Conservation (phyloP, 73 alveolate species). For the Tetrahymena thermophila region DNA sequence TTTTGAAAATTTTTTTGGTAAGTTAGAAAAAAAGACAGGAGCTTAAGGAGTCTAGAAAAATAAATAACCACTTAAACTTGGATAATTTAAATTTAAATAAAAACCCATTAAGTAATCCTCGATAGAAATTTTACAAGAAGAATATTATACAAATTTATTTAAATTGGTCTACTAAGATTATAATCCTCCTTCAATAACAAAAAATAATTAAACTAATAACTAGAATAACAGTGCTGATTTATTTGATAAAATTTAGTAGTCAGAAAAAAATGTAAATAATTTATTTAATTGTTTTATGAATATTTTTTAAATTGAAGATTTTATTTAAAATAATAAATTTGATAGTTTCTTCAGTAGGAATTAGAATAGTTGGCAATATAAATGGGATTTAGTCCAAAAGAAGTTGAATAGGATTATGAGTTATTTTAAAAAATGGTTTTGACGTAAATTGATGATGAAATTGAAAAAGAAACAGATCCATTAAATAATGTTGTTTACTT, state of each 20-base stretch:
- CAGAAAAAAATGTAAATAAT: neutral
- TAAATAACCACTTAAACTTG: neutral
- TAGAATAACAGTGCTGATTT: neutral
- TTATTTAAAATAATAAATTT: too few relatives aligned
- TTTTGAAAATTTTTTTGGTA: neutral
- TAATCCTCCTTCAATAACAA: neutral
- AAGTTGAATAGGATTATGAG: neutral
- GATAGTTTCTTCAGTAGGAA: neutral
- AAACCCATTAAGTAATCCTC: neutral
- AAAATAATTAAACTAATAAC: neutral
- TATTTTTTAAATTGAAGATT: too few relatives aligned
- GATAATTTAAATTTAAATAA: neutral
- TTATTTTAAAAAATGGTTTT: neutral
- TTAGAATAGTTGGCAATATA: neutral
- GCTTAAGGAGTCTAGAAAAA: neutral
- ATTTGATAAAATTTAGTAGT: neutral
- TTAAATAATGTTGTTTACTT: neutral
- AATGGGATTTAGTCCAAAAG: neutral
- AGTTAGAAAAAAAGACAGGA: neutral
- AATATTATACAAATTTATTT: neutral
- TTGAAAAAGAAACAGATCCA: neutral
- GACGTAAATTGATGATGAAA: neutral
- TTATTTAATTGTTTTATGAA: neutral
- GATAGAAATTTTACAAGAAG: neutral
- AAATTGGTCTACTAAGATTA: neutral